A percentile compares a stretch with the other conserved stretches of the same genome.
phyloP scores from a whole-genome alignment of 1,139 yeast genomes.

The Blastobotrys ciferrii region DNA sequence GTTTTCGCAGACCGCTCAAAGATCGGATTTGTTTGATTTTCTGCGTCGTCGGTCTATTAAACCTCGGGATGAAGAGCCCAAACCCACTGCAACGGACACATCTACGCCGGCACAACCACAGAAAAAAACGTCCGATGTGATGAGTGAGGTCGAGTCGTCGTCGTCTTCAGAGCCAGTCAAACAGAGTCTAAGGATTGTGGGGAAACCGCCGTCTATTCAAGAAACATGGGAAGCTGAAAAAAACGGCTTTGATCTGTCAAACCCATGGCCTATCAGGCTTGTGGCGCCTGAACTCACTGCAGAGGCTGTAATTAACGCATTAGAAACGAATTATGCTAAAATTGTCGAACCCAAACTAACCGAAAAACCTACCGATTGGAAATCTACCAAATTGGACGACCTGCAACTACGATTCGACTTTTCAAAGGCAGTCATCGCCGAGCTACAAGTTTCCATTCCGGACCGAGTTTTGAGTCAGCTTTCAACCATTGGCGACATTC shows the following conservation, averaged over 20 bases:
- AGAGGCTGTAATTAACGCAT: slow-evolving; percentile 24
- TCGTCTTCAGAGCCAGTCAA: slow-evolving; percentile 14
- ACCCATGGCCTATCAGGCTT: slow-evolving; percentile 33
- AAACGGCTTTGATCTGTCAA: slow-evolving; percentile 27
- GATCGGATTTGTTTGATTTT: slow-evolving; percentile 25
- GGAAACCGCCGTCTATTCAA: slow-evolving; percentile 27
- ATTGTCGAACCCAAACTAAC: slow-evolving; percentile 8
- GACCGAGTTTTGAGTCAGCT: slow-evolving; percentile 59
- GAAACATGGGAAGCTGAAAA: slow-evolving; percentile 25
- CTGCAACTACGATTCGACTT: slow-evolving; percentile 58
- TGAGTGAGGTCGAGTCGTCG: slow-evolving; percentile 24
- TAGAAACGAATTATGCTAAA: slow-evolving; percentile 11
- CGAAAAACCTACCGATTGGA: slow-evolving; percentile 2
- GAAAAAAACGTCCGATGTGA: slow-evolving; percentile 27
- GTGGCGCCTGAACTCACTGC: slow-evolving; percentile 25
- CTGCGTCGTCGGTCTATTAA: slow-evolving; percentile 23
- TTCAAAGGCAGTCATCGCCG: slow-evolving; percentile 55
- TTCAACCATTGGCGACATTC: slow-evolving; percentile 47
- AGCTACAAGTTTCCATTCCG: slow-evolving; percentile 62
- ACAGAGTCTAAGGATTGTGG: slow-evolving; percentile 30
- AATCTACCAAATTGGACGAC: slow-evolving; percentile 37
- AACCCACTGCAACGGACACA: no score
- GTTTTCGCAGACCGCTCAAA: slow-evolving; percentile 9
- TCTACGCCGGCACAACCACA: slow-evolving; percentile 17
- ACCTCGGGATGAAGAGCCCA: slow-evolving; percentile 18